Percentiles rank a stretch among this genome's conserved stretches.
Conservation (phyloP, 257 asterid genomes). For the Nicotiana benthamiana region DNA sequence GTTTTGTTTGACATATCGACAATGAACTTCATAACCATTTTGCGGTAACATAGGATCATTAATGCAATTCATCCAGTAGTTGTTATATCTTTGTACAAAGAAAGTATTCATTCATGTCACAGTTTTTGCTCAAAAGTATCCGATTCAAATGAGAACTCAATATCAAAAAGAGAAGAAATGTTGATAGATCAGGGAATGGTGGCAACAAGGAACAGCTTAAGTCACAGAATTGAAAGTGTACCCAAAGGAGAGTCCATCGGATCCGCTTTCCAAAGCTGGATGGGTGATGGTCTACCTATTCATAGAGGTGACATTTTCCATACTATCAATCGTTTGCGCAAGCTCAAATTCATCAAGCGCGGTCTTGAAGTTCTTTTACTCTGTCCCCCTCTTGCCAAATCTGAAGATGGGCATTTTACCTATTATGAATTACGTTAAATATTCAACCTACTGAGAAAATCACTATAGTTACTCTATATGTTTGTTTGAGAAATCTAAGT, state of each 20-base stretch:
- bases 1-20: not conserved
- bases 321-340: conserved; percentile 64
- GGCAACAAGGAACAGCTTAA: conserved; percentile 37
- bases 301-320: conserved; percentile 73
- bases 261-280: conserved; percentile 83
- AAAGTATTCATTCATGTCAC: conserved; percentile 7
- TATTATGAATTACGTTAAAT: not conserved
- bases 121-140: conserved; percentile 32
- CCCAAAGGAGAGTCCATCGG: conserved; percentile 44
- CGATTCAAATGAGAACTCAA: conserved; percentile 12
- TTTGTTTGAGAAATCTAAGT: not conserved
- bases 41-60: conserved; percentile 23
- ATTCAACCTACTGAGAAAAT: not conserved
- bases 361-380: conserved; percentile 58
- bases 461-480: not conserved
- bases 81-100: conserved; percentile 14
- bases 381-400: not conserved
- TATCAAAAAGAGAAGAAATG: conserved; percentile 14
- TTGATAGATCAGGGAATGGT: conserved; percentile 14
- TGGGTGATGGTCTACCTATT: conserved; percentile 88
- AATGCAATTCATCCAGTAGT: conserved; percentile 44
- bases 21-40: conserved; percentile 32
- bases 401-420: not conserved
- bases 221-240: conserved; percentile 62
- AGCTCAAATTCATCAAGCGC: conserved; percentile 49